A percentile compares a stretch with the other conserved stretches of the same genome.
Evolutionary conservation across 2,329 filamentous ascomycete genomes (phyloP).

Genomic region (Trichoderma sp.): DNA sequence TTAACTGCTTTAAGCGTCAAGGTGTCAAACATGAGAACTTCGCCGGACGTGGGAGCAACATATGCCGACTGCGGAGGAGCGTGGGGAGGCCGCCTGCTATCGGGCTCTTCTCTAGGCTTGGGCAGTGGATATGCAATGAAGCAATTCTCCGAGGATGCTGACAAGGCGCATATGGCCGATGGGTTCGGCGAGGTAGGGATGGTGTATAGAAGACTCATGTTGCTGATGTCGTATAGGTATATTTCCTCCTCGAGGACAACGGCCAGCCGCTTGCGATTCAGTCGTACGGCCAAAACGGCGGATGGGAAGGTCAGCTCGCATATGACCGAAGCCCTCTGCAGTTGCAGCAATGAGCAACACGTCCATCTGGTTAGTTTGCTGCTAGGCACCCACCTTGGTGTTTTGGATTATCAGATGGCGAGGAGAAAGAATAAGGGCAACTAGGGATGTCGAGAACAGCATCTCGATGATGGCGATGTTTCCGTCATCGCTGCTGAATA

Average conservation of each 20-base stretch:
- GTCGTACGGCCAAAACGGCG: constrained; percentile 86
- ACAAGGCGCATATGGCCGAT: constrained; percentile 84
- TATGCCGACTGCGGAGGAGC: constrained; percentile 78
- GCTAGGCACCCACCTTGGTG: constrained; percentile 67
- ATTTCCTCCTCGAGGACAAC: constrained; percentile 95
- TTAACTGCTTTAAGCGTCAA: constrained; percentile 88
- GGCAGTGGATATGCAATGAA: constrained; percentile 93
- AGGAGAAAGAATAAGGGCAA: constrained; percentile 88
- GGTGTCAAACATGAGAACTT: constrained; percentile 90
- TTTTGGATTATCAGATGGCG: constrained; percentile 94
- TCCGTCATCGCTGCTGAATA: constrained; percentile 89
- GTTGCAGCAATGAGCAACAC: constrained; percentile 3
- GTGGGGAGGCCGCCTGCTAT: constrained; percentile 66
- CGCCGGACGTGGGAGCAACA: constrained; percentile 79
- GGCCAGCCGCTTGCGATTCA: constrained; percentile 91
- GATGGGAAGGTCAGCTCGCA: constrained; percentile 98
- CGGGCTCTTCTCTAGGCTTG: constrained; percentile 60
- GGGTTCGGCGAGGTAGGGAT: constrained; percentile 94
- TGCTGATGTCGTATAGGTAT: constrained; percentile 97
- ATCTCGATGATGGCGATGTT: constrained; percentile 97
- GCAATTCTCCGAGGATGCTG: constrained; percentile 91
- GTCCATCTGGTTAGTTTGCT: not conserved
- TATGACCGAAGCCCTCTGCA: constrained; percentile 71
- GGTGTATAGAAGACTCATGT: constrained; percentile 91
- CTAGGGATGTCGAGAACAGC: constrained; percentile 96